A percentile compares a stretch with the other conserved stretches of the same genome.
Conservation (phyloP, 306 rosid species). For the Hippophae rhamnoides region DNA sequence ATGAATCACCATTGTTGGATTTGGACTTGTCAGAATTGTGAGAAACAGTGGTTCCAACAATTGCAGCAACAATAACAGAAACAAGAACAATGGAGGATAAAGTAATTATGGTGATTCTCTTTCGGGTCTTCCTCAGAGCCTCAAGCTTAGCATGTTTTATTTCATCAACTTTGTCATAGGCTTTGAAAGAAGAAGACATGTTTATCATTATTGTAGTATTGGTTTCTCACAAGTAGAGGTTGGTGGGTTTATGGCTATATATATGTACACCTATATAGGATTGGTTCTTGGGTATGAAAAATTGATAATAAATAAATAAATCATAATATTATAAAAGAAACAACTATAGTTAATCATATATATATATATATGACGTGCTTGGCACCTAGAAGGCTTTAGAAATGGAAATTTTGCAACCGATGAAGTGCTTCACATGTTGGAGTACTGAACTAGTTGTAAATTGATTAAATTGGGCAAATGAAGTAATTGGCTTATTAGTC, state of each 20-base stretch:
- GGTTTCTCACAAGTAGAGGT: background rate
- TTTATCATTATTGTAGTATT: background rate
- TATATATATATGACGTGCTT: background rate
- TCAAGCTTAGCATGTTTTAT: slow-evolving; percentile 38
- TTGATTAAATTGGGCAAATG: background rate
- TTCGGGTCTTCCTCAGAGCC: slow-evolving; percentile 34
- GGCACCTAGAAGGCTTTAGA: background rate
- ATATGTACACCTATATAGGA: background rate
- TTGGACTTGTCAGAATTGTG: slow-evolving; percentile 4
- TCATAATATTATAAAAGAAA: background rate
- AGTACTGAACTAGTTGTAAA: background rate
- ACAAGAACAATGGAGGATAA: slow-evolving; percentile 41
- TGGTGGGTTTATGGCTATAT: slow-evolving; percentile 3
- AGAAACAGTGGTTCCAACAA: slow-evolving; percentile 20
- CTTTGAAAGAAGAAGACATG: slow-evolving; percentile 37
- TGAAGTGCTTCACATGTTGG: slow-evolving; percentile 21
- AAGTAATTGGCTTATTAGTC: background rate
- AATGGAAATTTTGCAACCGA: background rate
- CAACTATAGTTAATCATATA: background rate
- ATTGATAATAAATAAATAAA: no score
- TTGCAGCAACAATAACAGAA: slow-evolving; percentile 33
- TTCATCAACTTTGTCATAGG: slow-evolving; percentile 50
- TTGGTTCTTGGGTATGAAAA: no score
- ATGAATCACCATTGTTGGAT: background rate
- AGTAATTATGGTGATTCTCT: slow-evolving; percentile 41